Evolutionary conservation across 306 rosid genomes (phyloP), one percentile per base, ranked within the genome.

Genomic region (Pyrus bretschneideri): DNA sequence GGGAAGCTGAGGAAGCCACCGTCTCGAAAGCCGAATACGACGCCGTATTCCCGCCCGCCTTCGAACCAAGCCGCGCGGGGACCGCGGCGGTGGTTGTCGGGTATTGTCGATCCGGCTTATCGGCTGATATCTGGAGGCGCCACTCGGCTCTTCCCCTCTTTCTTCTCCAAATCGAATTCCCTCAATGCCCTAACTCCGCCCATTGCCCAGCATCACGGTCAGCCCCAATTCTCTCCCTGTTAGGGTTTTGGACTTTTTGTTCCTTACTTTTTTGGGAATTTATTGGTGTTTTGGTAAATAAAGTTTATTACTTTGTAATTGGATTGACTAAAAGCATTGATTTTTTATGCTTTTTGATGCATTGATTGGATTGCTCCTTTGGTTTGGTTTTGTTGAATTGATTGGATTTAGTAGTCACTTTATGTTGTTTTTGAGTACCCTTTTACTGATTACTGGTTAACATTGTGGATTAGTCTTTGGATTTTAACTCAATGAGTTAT

Each of bases 71-170:
- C 83, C 69, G 55, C 67, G 52, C 58, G 40, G 57, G 82, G 76
- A 61, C 29, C 68, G 49, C 22, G 80, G 67, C 86, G 90, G 17
- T 90, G 96, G 96, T 69, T 93, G 13, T 89, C 93, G 8, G 89
- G 81, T 66, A 76, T 93, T n/a, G 96, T 90, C 11, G 94, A 89
- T 85, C 97, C 97, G 23, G 96, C 97, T 9, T 86, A 76, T 70
- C 96, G 86, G 42, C 81, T 93, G 77, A 85, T 93, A 59, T 67
- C 90, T 31, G 88, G 85, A 6, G 88, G 96, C 35, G 93, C 96
- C 74, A 83, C 88, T 2, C 85, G 80, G 25, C 52, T 93, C 45
- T 82, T 93, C 29, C 91, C 96, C 17, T 85, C 85, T 5, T 79
- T 87, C 51, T 86, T 90, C 74, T 83, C 87, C 9, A 74, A 76